Evolutionary conservation across 345 rosid species (phyloP).

Genomic region (Dimocarpus longan): DNA sequence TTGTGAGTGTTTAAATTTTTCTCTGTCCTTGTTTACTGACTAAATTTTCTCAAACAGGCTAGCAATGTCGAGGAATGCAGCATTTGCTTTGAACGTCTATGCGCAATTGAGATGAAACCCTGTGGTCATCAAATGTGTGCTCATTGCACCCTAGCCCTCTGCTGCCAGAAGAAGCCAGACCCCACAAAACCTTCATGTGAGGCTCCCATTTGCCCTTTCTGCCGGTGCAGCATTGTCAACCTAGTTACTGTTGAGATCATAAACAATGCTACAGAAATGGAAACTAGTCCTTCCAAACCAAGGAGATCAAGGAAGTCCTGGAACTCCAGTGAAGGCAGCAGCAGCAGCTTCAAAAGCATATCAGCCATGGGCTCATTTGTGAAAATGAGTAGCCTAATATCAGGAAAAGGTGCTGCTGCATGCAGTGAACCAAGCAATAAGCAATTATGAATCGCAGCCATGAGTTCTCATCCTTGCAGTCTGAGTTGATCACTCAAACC

Average conservation of each 20-base stretch:
- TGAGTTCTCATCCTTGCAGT: not conserved
- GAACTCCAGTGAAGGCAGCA: constrained; percentile 50
- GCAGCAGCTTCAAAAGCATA: constrained; percentile 50
- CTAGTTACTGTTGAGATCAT: constrained; percentile 21
- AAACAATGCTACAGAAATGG: constrained; percentile 29
- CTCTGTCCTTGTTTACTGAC: constrained; percentile 1
- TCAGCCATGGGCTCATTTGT: constrained; percentile 51
- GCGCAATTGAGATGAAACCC: constrained; percentile 35
- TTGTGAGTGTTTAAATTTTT: not conserved
- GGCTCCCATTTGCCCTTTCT: constrained; percentile 35
- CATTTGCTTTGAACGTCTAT: constrained; percentile 40
- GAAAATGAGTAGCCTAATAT: constrained; percentile 39
- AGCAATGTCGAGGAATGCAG: constrained; percentile 32
- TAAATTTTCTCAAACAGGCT: constrained; percentile 21
- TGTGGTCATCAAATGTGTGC: constrained; percentile 41
- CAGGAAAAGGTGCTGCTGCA: constrained; percentile 48
- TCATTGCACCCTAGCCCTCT: constrained; percentile 35
- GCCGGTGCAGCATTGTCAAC: constrained; percentile 29
- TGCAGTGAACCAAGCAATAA: constrained; percentile 41
- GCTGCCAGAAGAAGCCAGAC: constrained; percentile 40
- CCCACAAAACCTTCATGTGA: constrained; percentile 15
- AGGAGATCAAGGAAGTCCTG: constrained; percentile 41
- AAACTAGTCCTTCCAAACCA: constrained; percentile 40
- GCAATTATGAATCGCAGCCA: constrained; percentile 13
- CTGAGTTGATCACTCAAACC: not conserved